These are phyloP conservation scores for Cryptosporidium xiaoi DNA, from an alignment of 169 alveolate genomes.

Conservation along the genomic window DNA sequence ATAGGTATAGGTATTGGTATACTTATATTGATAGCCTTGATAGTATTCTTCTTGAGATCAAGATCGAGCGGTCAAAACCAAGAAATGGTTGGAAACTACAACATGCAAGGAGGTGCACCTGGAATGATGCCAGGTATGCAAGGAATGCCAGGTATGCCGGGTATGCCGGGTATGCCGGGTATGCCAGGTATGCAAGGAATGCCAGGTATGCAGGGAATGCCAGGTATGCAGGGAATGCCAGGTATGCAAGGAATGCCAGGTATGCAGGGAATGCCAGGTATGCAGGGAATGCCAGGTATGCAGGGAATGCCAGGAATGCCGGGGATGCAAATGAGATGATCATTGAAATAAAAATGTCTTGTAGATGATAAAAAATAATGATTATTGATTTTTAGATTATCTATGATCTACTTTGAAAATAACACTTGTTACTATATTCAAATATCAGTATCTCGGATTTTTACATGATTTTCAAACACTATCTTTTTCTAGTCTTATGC, in stretches of 20 bases:
- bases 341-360: not conserved
- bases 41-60: conserved; percentile 37
- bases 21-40: conserved; percentile 11
- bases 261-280: conserved; percentile 49
- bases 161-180: conserved; percentile 53
- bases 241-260: conserved; percentile 65
- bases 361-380: not conserved
- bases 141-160: conserved; percentile 58
- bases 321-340: conserved; percentile 41
- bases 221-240: conserved; percentile 26
- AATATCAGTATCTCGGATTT: too few species aligned
- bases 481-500: conserved; percentile 74
- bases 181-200: conserved; percentile 62
- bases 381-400: not conserved
- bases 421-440: not conserved
- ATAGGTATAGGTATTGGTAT: conserved; percentile 64
- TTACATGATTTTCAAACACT: too few species aligned
- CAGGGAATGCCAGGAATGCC: conserved; percentile 71
- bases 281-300: conserved; percentile 37
- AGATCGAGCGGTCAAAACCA: conserved; percentile 33
- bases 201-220: conserved; percentile 70
- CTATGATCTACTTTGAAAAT: not conserved
- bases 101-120: conserved; percentile 64
- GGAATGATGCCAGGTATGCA: conserved; percentile 67
- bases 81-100: conserved; percentile 4